Evolutionary conservation across 1,139 yeast genomes (phyloP).

Genomic region (Sugiyamaella sp.): DNA sequence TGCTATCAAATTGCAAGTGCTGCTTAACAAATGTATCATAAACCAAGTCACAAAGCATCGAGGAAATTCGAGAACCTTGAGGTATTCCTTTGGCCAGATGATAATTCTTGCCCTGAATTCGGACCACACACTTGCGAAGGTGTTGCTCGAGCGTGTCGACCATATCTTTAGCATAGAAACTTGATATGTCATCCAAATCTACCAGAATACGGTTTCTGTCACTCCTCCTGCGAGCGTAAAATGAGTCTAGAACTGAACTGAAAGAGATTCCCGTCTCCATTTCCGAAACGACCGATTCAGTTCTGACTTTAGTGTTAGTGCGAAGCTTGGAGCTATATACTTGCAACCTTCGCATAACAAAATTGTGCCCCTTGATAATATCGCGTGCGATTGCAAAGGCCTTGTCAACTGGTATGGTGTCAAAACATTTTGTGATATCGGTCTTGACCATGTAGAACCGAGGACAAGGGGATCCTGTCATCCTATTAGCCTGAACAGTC

Average conservation of each 20-base stretch:
- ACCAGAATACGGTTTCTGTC: constrained; percentile 14
- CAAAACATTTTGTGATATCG: constrained; percentile 81
- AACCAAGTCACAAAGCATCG: constrained; percentile 72
- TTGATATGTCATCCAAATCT: constrained; percentile 17
- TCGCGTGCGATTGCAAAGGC: constrained; percentile 39
- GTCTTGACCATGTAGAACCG: constrained; percentile 61
- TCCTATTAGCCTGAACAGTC: constrained; percentile 1
- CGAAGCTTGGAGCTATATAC: constrained; percentile 5
- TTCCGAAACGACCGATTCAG: neutral
- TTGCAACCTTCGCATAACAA: constrained; percentile 19
- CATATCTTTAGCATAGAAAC: constrained; percentile 21
- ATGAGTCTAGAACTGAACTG: neutral
- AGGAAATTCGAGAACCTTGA: constrained; percentile 84
- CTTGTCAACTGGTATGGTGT: constrained; percentile 60
- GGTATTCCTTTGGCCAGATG: constrained; percentile 70
- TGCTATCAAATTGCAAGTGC: constrained; percentile 39
- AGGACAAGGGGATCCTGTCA: constrained; percentile 45
- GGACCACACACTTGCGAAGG: constrained; percentile 46
- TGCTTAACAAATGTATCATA: constrained; percentile 64
- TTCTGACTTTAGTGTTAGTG: neutral
- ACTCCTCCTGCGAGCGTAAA: neutral
- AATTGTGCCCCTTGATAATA: constrained; percentile 24
- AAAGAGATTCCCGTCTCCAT: neutral
- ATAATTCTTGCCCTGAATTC: constrained; percentile 43
- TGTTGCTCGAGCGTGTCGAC: constrained; percentile 43